Evolutionary conservation across 1,284 basidiomycete genomes (phyloP).

Genomic region (Pisolithus thermaeus): DNA sequence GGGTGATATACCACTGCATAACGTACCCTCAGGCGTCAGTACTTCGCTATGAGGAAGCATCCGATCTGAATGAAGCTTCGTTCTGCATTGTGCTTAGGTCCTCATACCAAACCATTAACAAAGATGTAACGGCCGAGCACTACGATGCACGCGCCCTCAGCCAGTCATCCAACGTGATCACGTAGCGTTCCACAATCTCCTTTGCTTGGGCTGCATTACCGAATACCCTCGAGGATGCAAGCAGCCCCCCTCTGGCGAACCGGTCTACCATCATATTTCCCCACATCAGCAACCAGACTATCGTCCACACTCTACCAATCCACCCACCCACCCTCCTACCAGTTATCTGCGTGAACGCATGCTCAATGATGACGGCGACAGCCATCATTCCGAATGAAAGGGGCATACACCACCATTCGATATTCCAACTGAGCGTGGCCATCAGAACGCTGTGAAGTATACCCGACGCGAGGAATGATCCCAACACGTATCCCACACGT

Average conservation of each 20-base stretch:
- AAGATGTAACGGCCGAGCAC: too few relatives aligned
- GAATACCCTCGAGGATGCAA: constrained; percentile 15
- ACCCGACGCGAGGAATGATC: constrained; percentile 50
- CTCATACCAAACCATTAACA: too few relatives aligned
- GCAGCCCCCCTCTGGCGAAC: constrained; percentile 41
- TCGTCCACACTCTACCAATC: too few relatives aligned
- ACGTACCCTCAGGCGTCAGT: too few relatives aligned
- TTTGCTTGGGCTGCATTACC: constrained; percentile 15
- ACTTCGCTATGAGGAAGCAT: too few relatives aligned
- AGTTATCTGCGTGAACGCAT: constrained; percentile 26
- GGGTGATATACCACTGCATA: too few relatives aligned
- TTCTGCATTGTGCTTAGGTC: too few relatives aligned
- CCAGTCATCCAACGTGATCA: constrained; percentile 15
- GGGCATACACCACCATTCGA: constrained; percentile 36
- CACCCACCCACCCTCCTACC: too few relatives aligned
- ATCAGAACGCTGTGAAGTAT: constrained; percentile 47
- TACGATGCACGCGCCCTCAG: constrained; percentile 6
- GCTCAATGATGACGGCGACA: constrained; percentile 42
- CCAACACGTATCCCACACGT: constrained; percentile 39
- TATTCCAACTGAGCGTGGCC: constrained; percentile 45
- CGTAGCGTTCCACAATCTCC: constrained; percentile 8
- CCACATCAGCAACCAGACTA: constrained; percentile 43
- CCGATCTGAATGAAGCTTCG: too few relatives aligned
- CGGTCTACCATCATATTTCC: constrained; percentile 43
- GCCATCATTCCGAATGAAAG: constrained; percentile 54